Evolutionary conservation across 352 stramenopile species (phyloP).

Genomic region (Aphanomyces euteiches): DNA sequence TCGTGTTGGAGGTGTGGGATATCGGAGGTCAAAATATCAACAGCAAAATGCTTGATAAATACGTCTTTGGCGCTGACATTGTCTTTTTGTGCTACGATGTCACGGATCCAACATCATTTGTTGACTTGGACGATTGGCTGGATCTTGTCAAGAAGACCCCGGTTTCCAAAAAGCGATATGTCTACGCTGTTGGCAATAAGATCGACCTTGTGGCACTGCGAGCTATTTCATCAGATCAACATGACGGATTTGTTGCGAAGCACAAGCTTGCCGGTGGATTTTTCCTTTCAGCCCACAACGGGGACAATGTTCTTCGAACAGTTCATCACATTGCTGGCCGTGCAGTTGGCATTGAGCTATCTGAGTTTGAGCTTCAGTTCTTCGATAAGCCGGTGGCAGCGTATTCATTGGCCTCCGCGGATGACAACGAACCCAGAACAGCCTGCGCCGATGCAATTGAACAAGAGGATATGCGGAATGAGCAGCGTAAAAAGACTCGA

Average conservation of each 20-base stretch:
- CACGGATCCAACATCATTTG: constrained; percentile 80
- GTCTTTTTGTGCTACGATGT: constrained; percentile 85
- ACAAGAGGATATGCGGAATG: constrained; percentile 48
- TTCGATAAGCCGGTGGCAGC: constrained; percentile 64
- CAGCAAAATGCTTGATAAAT: constrained; percentile 85
- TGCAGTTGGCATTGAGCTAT: constrained; percentile 65
- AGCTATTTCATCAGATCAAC: constrained; percentile 60
- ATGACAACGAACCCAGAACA: constrained; percentile 50
- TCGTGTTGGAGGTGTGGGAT: constrained; percentile 85
- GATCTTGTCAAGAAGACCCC: constrained; percentile 37
- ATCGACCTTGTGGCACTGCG: constrained; percentile 77
- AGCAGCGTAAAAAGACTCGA: not conserved
- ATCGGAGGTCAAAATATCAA: constrained; percentile 85
- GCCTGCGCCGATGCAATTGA: constrained; percentile 74
- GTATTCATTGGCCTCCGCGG: constrained; percentile 38
- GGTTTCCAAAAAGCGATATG: constrained; percentile 34
- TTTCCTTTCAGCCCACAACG: constrained; percentile 75
- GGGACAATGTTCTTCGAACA: constrained; percentile 75
- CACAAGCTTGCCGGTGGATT: constrained; percentile 67
- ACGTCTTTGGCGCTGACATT: constrained; percentile 74
- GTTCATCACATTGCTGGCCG: constrained; percentile 73
- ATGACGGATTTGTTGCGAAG: constrained; percentile 68
- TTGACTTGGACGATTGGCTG: constrained; percentile 76
- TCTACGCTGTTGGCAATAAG: constrained; percentile 86
- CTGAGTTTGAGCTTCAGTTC: constrained; percentile 77